phyloP scores from a whole-genome alignment of 305 asterid species.

The Euphrasia arctica region DNA sequence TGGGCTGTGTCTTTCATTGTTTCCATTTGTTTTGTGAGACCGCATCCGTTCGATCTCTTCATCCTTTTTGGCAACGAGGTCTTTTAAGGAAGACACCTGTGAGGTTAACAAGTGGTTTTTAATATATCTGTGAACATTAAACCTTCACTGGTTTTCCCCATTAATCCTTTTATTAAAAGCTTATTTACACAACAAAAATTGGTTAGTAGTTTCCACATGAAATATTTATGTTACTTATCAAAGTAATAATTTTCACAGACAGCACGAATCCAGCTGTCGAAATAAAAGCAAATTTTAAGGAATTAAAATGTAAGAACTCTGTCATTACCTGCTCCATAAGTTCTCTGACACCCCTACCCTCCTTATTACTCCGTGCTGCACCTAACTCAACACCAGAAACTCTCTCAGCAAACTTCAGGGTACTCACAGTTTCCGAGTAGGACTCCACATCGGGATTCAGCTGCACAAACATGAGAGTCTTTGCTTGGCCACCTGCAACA shows the following conservation, averaged over 20 bases:
- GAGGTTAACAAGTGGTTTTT: conserved; percentile 21
- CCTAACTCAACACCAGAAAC: conserved; percentile 99
- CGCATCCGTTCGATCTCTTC: conserved; percentile 65
- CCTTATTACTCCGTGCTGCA: conserved; percentile 81
- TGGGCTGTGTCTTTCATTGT: conserved; percentile 26
- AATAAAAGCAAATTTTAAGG: neutral
- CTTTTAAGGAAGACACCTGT: conserved; percentile 77
- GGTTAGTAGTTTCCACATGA: neutral
- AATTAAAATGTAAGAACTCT: neutral
- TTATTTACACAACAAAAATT: too few relatives aligned
- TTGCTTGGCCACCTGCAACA: conserved; percentile 86
- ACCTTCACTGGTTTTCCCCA: neutral
- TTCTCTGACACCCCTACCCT: conserved; percentile 87
- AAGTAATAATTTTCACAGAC: neutral
- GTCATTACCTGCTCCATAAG: conserved; percentile 88
- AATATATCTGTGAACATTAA: neutral
- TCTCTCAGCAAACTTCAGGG: conserved; percentile 95
- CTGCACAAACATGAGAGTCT: conserved; percentile 95
- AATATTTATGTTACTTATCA: neutral
- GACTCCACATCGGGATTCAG: conserved; percentile 94
- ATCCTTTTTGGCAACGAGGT: conserved; percentile 64
- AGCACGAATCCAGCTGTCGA: neutral
- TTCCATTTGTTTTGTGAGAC: conserved; percentile 39
- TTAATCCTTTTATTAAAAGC: neutral
- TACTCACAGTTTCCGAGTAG: conserved; percentile 80